Conservation (phyloP, 257 asterid genomes). For the Paulownia fortunei region DNA sequence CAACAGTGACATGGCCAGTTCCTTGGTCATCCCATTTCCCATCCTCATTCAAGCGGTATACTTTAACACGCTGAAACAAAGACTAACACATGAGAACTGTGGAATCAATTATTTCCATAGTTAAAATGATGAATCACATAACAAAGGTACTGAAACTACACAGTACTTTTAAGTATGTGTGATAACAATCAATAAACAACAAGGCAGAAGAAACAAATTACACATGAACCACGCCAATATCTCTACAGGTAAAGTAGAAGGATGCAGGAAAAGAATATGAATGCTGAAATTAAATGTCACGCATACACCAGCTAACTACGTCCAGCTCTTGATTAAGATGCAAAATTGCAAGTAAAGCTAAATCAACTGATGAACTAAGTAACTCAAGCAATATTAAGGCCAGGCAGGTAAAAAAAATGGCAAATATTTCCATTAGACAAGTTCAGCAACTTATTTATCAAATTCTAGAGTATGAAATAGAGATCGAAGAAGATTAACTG, state of each 20-base stretch:
- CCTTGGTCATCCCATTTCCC: constrained; percentile 94
- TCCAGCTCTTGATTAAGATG: background rate
- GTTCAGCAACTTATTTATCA: background rate
- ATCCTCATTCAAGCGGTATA: constrained; percentile 70
- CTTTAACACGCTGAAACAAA: constrained; percentile 72
- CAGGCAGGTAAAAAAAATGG: background rate
- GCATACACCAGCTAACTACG: background rate
- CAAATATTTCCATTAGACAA: background rate
- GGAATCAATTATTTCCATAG: background rate
- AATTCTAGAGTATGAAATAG: background rate
- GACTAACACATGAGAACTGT: background rate
- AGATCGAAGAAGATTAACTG: background rate
- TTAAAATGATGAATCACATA: background rate
- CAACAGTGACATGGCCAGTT: constrained; percentile 77
- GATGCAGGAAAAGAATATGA: background rate
- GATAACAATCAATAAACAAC: background rate
- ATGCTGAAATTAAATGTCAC: background rate
- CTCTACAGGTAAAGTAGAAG: background rate
- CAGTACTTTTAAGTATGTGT: background rate
- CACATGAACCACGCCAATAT: no score
- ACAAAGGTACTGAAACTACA: background rate
- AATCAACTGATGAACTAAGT: background rate
- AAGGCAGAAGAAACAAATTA: background rate
- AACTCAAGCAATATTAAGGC: background rate
- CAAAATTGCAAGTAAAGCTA: background rate